phyloP scores from a whole-genome alignment of 2,329 filamentous ascomycete species.

The Macrophomina tecta region DNA sequence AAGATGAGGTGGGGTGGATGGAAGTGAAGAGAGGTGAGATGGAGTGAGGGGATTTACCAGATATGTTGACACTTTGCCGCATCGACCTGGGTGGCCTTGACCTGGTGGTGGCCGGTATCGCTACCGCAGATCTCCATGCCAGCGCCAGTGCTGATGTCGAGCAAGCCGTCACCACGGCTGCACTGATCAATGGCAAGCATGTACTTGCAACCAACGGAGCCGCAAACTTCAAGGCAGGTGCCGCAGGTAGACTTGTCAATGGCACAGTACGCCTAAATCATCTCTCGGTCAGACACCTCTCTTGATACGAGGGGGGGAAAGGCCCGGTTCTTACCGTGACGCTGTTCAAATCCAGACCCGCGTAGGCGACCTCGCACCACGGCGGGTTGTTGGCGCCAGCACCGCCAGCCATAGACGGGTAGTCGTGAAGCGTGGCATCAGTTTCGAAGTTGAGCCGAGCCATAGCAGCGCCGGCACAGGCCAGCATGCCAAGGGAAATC shows the following conservation, averaged over 20 bases:
- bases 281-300: too few species aligned
- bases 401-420: conserved; percentile 3
- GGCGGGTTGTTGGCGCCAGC: conserved; percentile 21
- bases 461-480: conserved; percentile 3
- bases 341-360: conserved; percentile 19
- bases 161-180: conserved; percentile 11
- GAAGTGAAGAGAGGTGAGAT: too few species aligned
- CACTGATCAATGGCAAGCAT: conserved; percentile 84
- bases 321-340: neutral
- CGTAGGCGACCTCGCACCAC: conserved; percentile 22
- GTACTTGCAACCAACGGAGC: conserved; percentile 96
- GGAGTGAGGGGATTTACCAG: neutral
- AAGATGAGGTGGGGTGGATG: too few species aligned
- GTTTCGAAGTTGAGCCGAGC: conserved; percentile 18
- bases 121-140: conserved; percentile 22
- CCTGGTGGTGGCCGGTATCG: conserved; percentile 11
- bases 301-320: too few species aligned
- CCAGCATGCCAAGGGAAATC: conserved; percentile 3
- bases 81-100: conserved; percentile 17
- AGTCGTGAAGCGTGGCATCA: conserved; percentile 28
- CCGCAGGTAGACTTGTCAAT: conserved; percentile 55
- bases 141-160: conserved; percentile 25
- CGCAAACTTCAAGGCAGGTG: conserved; percentile 75
- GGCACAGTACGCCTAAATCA: conserved; percentile 1
- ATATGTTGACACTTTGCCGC: conserved; percentile 20